Evolutionary conservation across 2,329 filamentous ascomycete species (phyloP), one percentile per base, ranked within the genome.

Genomic region (Colletotrichum limetticola): DNA sequence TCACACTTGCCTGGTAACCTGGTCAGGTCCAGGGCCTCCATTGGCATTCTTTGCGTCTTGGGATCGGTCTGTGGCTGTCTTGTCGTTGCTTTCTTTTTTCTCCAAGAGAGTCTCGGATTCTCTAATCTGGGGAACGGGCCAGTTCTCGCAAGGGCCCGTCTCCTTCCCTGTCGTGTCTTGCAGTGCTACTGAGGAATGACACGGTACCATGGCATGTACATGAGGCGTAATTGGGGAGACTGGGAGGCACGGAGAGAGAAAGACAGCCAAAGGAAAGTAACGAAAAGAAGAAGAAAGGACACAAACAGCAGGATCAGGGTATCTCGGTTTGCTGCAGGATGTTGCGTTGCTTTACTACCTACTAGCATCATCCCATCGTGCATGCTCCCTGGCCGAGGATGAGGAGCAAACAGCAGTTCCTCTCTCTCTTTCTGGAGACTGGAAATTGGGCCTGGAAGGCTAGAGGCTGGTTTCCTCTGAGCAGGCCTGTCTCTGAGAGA

Each of bases 261-360:
- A 26, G 19, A n/a, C 1, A n/a, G 19, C 19, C 2, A 49, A n/a
- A 22, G 8, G 42, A 22, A 12, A 49, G 42, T 19, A 49, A 9
- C 42, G 52, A 55, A 71, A 14, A 61, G 22, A 59, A 58, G 59
- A 32, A 19, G 8, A 30, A 22, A 30, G 26, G 46, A 37, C 57
- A 19, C 14, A 26, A 69, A 60, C 30, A 61, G 35, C 5, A 37
- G 49, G 37, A 46, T 32, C 70, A 69, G 59, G 66, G 59, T 55
- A 53, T 64, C 32, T 52, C 65, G 52, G 42, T 24, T 32, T 63
- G 46, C 69, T 68, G 53, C 65, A 59, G 42, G 42, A 49, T 30
- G 59, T 59, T 42, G 57, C 16, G 52, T 72, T 72, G 70, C 66
- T 72, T 72, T 59, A 55, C 46, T 46, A n/a, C n/a, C 49, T 61